phyloP scores from a whole-genome alignment of 108 stramenopile genomes.

The Cylindrotheca fusiformis region DNA sequence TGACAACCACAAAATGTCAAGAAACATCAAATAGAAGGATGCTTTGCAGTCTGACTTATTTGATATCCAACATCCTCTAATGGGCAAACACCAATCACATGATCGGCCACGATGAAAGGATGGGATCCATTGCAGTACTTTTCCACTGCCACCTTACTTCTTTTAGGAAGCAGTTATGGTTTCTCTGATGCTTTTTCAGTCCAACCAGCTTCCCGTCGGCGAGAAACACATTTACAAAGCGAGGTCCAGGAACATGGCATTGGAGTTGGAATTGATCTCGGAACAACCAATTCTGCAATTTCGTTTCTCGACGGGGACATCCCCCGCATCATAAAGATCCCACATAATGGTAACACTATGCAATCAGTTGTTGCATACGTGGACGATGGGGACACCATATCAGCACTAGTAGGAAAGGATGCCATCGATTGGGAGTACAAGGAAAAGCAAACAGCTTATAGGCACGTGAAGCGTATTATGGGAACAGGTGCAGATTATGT shows the following conservation, averaged over 20 bases:
- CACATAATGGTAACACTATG: constrained; percentile 53
- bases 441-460: constrained; percentile 45
- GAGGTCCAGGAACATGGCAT: constrained; percentile 54
- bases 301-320: constrained; percentile 62
- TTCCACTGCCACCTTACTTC: too few relatives aligned
- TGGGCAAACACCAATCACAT: too few relatives aligned
- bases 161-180: too few relatives aligned
- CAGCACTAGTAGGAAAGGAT: constrained; percentile 45
- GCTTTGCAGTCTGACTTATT: too few relatives aligned
- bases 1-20: too few relatives aligned
- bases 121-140: background rate
- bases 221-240: too few relatives aligned
- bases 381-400: background rate
- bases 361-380: constrained; percentile 66
- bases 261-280: constrained; percentile 90
- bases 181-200: too few relatives aligned
- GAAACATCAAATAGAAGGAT: too few relatives aligned
- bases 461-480: constrained; percentile 82
- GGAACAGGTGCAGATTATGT: constrained; percentile 61
- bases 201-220: too few relatives aligned
- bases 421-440: constrained; percentile 46
- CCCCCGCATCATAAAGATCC: constrained; percentile 54
- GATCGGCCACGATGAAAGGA: background rate
- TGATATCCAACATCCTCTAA: too few relatives aligned
- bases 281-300: constrained; percentile 90